Evolutionary conservation across 805 yeast species (phyloP).

Genomic region (Metschnikowia shivogae): DNA sequence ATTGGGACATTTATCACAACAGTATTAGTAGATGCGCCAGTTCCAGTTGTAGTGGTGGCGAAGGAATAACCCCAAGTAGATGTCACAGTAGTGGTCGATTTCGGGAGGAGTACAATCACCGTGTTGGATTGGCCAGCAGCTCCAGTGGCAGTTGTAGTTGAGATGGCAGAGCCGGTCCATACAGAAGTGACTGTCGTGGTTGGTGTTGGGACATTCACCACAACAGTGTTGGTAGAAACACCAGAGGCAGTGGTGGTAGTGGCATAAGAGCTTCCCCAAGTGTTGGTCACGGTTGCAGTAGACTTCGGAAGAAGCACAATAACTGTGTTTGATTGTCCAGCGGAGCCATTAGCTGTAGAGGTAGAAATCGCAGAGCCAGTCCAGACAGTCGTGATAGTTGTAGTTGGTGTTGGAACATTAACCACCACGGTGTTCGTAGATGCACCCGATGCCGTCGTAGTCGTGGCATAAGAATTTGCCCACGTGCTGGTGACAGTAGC

Average conservation of each 20-base stretch:
- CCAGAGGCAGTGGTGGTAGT: conserved; percentile 4
- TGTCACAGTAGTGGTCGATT: conserved; percentile 7
- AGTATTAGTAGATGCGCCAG: conserved; percentile 12
- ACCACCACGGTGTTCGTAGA: conserved; percentile 8
- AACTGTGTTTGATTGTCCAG: too few relatives aligned
- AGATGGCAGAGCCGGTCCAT: conserved; percentile 7
- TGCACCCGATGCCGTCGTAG: not conserved
- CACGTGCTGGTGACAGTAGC: conserved; percentile 15
- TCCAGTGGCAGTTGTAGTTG: conserved; percentile 8
- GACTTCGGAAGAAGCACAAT: not conserved
- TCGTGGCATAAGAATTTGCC: conserved; percentile 9
- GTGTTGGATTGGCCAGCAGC: conserved; percentile 14
- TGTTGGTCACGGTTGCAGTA: not conserved
- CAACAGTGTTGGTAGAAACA: conserved; percentile 8
- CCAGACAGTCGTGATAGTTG: conserved; percentile 13
- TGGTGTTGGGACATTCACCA: conserved; percentile 6
- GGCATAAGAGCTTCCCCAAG: conserved; percentile 1
- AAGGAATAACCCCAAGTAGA: not conserved
- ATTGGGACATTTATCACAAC: conserved; percentile 10
- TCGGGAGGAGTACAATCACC: conserved; percentile 12
- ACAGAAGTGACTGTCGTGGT: conserved; percentile 10
- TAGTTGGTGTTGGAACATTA: conserved; percentile 10
- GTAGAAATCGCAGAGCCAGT: conserved; percentile 4
- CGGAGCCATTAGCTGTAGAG: not conserved
- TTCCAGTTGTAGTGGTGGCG: not conserved